Percentiles rank a stretch among this genome's conserved stretches.
phyloP scores from a whole-genome alignment of 2,329 filamentous ascomycete species.

The Exophiala phaeomuriformis region DNA sequence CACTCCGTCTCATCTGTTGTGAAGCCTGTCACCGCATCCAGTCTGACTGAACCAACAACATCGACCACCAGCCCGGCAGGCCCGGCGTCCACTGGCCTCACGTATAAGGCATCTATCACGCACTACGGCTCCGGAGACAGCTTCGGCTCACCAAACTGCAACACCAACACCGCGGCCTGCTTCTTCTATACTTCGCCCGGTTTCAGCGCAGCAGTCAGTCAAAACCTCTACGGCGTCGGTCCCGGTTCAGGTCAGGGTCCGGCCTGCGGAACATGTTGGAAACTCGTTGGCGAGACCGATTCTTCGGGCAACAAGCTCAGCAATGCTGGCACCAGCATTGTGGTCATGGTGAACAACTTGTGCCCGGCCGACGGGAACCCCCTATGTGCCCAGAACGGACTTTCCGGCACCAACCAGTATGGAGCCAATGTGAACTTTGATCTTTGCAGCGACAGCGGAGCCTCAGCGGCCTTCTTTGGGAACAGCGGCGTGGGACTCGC shows the following conservation, averaged over 20 bases:
- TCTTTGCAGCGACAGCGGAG: conserved; percentile 36
- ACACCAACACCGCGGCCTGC: conserved; percentile 34
- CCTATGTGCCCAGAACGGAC: conserved; percentile 33
- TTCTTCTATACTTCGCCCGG: conserved; percentile 32
- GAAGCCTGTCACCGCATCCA: not conserved
- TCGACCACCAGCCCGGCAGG: conserved; percentile 10
- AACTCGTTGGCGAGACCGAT: conserved; percentile 33
- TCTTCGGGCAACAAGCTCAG: conserved; percentile 21
- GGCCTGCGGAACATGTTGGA: conserved; percentile 37
- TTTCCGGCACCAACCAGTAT: conserved; percentile 33
- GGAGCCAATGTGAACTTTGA: conserved; percentile 39
- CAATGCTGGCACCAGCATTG: conserved; percentile 32
- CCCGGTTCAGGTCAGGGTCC: conserved; percentile 34
- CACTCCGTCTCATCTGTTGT: not conserved
- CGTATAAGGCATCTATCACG: conserved; percentile 32
- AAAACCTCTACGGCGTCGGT: conserved; percentile 36
- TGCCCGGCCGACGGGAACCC: conserved; percentile 36
- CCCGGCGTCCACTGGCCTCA: conserved; percentile 2
- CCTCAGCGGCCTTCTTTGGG: conserved; percentile 33
- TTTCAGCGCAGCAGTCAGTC: conserved; percentile 34
- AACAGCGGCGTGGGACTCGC: conserved; percentile 25
- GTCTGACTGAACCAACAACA: not conserved
- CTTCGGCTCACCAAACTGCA: conserved; percentile 33
- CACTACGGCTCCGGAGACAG: conserved; percentile 33
- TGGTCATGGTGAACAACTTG: conserved; percentile 38